phyloP scores from a whole-genome alignment of 441 rosid species.

The Euphorbia schlechtendalii region DNA sequence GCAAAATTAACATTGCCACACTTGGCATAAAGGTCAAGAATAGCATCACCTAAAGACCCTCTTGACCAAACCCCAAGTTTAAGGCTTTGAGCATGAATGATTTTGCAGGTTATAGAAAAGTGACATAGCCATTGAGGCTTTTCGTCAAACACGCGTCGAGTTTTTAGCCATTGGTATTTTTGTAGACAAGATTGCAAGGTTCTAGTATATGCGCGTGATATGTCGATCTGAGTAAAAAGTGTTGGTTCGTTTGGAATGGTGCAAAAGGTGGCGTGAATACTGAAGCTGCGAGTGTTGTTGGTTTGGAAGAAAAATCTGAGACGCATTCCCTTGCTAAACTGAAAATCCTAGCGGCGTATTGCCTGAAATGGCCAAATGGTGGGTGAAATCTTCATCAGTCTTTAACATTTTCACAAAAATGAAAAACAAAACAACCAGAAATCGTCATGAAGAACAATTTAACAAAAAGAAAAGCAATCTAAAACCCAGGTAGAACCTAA shows the following conservation, averaged over 20 bases:
- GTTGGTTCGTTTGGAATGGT: slow-evolving; percentile 13
- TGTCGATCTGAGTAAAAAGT: slow-evolving; percentile 4
- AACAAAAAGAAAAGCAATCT: too few species aligned
- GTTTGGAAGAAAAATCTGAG: slow-evolving; percentile 21
- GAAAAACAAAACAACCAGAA: background rate
- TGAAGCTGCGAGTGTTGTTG: slow-evolving; percentile 20
- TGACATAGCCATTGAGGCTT: slow-evolving; percentile 41
- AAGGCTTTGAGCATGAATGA: slow-evolving; percentile 46
- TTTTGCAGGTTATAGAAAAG: slow-evolving; percentile 32
- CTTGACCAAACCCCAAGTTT: slow-evolving; percentile 42
- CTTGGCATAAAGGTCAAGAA: slow-evolving; percentile 73
- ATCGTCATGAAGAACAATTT: background rate
- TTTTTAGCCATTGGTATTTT: slow-evolving; percentile 40
- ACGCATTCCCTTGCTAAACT: slow-evolving; percentile 24
- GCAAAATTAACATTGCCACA: slow-evolving; percentile 48
- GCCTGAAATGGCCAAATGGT: background rate
- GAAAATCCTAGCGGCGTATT: background rate
- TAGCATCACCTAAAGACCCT: slow-evolving; percentile 45
- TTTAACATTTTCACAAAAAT: background rate
- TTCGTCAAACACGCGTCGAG: slow-evolving; percentile 62
- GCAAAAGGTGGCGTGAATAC: slow-evolving; percentile 26
- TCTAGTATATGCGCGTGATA: slow-evolving; percentile 12
- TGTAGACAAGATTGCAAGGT: slow-evolving; percentile 33
- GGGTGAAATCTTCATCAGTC: background rate
- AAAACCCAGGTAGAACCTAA: too few species aligned